Percentiles rank a stretch among this genome's conserved stretches.
Conservation (phyloP, 2,329 filamentous ascomycete species). For the Beauveria medogensis region DNA sequence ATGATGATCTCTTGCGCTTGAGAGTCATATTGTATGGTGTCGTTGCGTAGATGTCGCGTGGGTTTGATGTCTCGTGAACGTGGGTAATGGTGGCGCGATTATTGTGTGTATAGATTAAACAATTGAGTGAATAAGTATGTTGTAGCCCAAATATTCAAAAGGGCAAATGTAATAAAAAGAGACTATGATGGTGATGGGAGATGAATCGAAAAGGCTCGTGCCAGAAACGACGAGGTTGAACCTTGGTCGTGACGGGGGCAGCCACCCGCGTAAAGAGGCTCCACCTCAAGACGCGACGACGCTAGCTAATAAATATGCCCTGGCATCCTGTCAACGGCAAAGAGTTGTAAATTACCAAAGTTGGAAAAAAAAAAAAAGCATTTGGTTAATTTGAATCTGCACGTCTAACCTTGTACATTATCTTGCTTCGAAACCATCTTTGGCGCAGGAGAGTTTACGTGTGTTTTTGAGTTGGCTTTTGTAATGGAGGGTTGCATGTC, state of each 20-base stretch:
- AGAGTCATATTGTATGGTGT: constrained; percentile 36
- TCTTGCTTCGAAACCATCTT: background rate
- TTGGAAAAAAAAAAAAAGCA: background rate
- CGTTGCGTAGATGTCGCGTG: background rate
- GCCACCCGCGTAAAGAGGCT: constrained; percentile 8
- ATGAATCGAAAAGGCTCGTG: background rate
- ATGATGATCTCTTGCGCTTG: constrained; percentile 57
- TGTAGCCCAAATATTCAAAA: background rate
- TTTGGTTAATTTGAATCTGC: background rate
- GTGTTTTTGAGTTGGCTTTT: too few relatives aligned
- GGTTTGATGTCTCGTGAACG: background rate
- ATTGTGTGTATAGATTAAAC: background rate
- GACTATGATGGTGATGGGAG: background rate
- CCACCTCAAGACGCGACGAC: background rate
- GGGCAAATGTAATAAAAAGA: background rate
- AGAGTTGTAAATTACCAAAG: background rate
- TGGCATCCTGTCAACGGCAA: background rate
- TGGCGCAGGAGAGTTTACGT: background rate
- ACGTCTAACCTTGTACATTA: too few relatives aligned
- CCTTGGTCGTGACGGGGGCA: background rate
- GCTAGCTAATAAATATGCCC: background rate
- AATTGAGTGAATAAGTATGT: background rate
- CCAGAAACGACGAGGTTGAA: background rate
- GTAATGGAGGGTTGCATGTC: too few relatives aligned
- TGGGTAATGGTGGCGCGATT: background rate